These are phyloP conservation scores for Macrophomina pseudophaseolina DNA, from an alignment of 2,329 filamentous ascomycete species.

Conservation along the genomic window DNA sequence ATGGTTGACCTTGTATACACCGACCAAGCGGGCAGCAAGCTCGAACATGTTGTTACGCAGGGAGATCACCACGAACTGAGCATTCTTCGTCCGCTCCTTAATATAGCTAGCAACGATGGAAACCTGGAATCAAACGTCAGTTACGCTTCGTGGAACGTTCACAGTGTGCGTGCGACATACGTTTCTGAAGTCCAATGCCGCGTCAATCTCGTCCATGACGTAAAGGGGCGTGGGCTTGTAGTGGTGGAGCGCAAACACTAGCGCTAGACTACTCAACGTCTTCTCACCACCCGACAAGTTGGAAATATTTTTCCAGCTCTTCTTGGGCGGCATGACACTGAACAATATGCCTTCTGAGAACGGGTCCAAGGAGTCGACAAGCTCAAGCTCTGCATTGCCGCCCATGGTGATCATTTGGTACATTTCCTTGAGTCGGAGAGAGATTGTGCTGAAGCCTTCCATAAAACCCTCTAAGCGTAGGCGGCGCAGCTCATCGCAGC, in stretches of 20 bases:
- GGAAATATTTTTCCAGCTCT: slow-evolving; percentile 99
- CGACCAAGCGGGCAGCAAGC: slow-evolving; percentile 90
- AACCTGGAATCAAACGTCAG: slow-evolving; percentile 61
- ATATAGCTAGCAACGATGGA: slow-evolving; percentile 99
- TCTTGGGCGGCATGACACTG: slow-evolving; percentile 99
- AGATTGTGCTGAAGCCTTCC: slow-evolving; percentile 95
- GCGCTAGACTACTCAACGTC: slow-evolving; percentile 86
- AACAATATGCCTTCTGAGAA: slow-evolving; percentile 98
- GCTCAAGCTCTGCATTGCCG: slow-evolving; percentile 94
- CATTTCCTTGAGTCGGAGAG: slow-evolving; percentile 96
- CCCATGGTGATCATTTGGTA: slow-evolving; percentile 99
- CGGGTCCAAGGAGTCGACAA: slow-evolving; percentile 93
- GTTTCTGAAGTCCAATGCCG: slow-evolving; percentile 95
- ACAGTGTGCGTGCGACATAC: slow-evolving; percentile 62
- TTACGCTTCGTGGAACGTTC: slow-evolving; percentile 4
- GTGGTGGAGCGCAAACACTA: slow-evolving; percentile 98
- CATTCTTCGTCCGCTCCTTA: slow-evolving; percentile 98
- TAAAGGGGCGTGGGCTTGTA: slow-evolving; percentile 98
- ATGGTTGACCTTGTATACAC: slow-evolving; percentile 99
- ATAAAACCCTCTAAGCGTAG: slow-evolving; percentile 95
- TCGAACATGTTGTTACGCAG: slow-evolving; percentile 99
- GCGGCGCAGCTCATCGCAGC: slow-evolving; percentile 88
- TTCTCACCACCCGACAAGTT: slow-evolving; percentile 97
- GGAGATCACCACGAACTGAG: slow-evolving; percentile 98
- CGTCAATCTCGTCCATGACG: slow-evolving; percentile 99